Base-by-base conservation (phyloP, 2,329 filamentous ascomycete species). In the Ceratocystis variospora region DNA sequence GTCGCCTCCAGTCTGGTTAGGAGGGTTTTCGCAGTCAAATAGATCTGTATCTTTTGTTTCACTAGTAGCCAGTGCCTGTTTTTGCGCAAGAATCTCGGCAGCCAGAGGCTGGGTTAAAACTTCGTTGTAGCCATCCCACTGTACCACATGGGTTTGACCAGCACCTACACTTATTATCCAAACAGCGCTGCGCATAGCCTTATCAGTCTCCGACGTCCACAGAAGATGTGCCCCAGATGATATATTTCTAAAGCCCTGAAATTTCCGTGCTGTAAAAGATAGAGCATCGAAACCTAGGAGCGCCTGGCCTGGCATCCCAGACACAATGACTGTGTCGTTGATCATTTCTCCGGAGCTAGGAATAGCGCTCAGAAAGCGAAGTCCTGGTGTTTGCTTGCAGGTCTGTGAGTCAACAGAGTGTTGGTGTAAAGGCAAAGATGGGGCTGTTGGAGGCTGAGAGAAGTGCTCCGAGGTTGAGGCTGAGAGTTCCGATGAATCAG, bases 91-190 rank as follows among this genome's bases (percentile, higher is more conserved):
- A 68, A 77, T 76, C 17, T 77, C 74, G 2, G 73, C 69, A 55
- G 73, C 72, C 3, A 77, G 73, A 31, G 81, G 77, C n/a, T 81
- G 78, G 41, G 75, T 74, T 1, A 86, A 74, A 2, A 79, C 75
- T 70, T 86, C 83, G 70, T 81, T 79, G 71, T 79, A 81, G 33
- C 72, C 75, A 71, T 86, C 79, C 84, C 82, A 85, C 70, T 80
- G 77, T 71, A 81, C 77, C 33, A 82, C 76, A 66, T 78, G 77
- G 22, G 79, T 74, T 3, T 71, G 72, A 15, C 75, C 70, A 2
- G 68, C 68, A 10, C 72, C 70, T 1, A 72, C 73, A 0, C 77
- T 76, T 55, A 78, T 72, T 65, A 86, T 76, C 83, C 83, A 87
- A 71, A 81, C 84, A 4, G 82, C 84, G 65, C 77, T 80, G 2